A percentile compares a stretch with the other conserved stretches of the same genome.
These are phyloP conservation scores for Penicilliopsis zonata DNA, from an alignment of 495 filamentous ascomycete genomes.

Conservation along the genomic window DNA sequence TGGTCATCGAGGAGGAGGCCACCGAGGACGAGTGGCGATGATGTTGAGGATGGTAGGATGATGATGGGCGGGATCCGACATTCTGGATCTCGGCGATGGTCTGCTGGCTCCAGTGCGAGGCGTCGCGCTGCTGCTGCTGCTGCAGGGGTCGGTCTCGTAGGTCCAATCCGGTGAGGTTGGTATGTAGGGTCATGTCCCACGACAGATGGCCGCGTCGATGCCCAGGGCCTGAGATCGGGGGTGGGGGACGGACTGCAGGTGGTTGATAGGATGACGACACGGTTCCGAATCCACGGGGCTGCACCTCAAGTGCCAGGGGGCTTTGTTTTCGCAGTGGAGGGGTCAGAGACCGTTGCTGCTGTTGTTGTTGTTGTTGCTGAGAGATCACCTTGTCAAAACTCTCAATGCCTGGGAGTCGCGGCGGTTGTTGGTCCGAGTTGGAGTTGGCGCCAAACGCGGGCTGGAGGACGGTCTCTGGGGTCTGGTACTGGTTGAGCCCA, in stretches of 20 bases:
- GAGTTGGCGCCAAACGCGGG: slow-evolving; percentile 37
- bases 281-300: slow-evolving; percentile 24
- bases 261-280: slow-evolving; percentile 36
- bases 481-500: slow-evolving; percentile 46
- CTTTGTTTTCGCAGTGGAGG: slow-evolving; percentile 52
- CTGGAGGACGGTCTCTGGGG: slow-evolving; percentile 43
- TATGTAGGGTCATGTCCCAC: slow-evolving; percentile 69
- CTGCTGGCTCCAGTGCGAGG: slow-evolving; percentile 39
- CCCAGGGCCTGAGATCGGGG: slow-evolving; percentile 37
- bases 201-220: slow-evolving; percentile 51
- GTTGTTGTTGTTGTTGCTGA: too few species aligned
- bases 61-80: slow-evolving; percentile 27
- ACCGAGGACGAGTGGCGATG: slow-evolving; percentile 12
- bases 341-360: slow-evolving; percentile 44
- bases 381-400: slow-evolving; percentile 64
- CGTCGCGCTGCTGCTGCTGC: slow-evolving; percentile 47
- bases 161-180: slow-evolving; percentile 60
- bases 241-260: slow-evolving; percentile 31
- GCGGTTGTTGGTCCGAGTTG: slow-evolving; percentile 35
- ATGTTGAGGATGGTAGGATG: slow-evolving; percentile 26
- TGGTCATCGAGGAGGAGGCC: slow-evolving; percentile 9
- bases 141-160: slow-evolving; percentile 43
- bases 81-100: slow-evolving; percentile 31
- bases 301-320: slow-evolving; percentile 56
- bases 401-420: slow-evolving; percentile 77